Evolutionary conservation across 208 protist genomes (phyloP), one percentile per base, ranked within the genome.

Genomic region (Acanthamoeba pearcei): DNA sequence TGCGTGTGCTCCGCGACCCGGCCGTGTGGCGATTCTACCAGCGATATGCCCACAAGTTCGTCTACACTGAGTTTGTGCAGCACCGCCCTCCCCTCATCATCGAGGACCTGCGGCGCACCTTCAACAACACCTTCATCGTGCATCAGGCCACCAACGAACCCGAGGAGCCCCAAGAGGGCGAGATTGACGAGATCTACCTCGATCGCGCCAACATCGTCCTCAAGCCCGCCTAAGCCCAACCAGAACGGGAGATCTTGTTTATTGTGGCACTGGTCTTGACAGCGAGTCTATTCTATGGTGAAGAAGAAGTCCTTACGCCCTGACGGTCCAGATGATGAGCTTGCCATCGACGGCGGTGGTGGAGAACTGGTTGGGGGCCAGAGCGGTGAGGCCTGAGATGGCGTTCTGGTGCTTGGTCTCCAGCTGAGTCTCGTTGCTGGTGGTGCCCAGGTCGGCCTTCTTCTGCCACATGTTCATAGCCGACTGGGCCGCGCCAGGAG

Each of bases 391-490:
- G 46, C 70, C 95, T 1, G 72, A 95, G 91, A 97, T 97, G 91
- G 94, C 91, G 95, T 97, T 97, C 95, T 97, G 95, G 80, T 97
- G 97, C 62, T 89, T 95, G 19, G 96, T 97, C 46, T 89, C 15
- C 12, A 97, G 85, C 32, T 94, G 85, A 35, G 80, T 96, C 19
- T 96, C 92, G 72, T 82, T 76, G 46, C 38, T 66, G 70, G 74
- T 55, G 27, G 94, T 90, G 90, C 96, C 97, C 1, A 94, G 64
- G 32, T 90, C 86, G 29, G 95, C 97, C 62, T 96, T 91, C 80
- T 96, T 95, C 86, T 97, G 95, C 94, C 98, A 98, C 62, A 97
- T 96, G 78, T 95, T 89, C 95, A 96, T 95, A 27, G 97, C 97
- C 35, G 35, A 53, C 53, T 29, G 66, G 3, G 92, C 60, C 22